phyloP scores from a whole-genome alignment of 148 eudicot genomes.

The Rhododendron henanense region DNA sequence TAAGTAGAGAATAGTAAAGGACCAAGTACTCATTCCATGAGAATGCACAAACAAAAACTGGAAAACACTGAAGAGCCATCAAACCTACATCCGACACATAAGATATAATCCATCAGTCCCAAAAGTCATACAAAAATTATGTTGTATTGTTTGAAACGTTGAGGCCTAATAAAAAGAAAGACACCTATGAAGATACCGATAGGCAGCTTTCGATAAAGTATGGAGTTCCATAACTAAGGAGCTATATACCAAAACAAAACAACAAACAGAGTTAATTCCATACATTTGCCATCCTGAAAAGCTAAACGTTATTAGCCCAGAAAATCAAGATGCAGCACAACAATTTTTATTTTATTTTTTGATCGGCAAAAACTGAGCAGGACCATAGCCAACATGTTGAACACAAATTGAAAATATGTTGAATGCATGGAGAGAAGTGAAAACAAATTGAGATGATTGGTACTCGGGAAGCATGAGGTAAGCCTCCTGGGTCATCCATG shows the following conservation, averaged over 20 bases:
- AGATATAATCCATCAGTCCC: background rate
- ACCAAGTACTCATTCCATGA: background rate
- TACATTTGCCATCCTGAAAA: background rate
- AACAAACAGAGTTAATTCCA: background rate
- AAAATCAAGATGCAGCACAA: background rate
- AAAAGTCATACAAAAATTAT: background rate
- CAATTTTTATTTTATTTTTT: too few species aligned
- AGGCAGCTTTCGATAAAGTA: too few species aligned
- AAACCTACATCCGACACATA: background rate
- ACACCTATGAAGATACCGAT: background rate
- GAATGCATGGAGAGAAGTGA: background rate
- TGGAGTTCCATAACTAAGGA: background rate
- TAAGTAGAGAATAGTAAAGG: background rate
- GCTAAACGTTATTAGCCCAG: background rate
- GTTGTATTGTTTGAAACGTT: background rate
- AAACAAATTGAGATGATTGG: background rate
- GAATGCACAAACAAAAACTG: background rate
- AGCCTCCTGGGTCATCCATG: background rate
- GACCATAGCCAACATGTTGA: background rate
- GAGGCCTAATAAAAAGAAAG: background rate
- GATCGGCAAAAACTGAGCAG: too few species aligned
- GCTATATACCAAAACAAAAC: background rate
- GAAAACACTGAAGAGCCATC: background rate
- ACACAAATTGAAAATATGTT: background rate
- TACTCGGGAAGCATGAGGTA: background rate